Evolutionary conservation across 331 rosid species (phyloP), one percentile per base, ranked within the genome.

Genomic region (Arachis monticola): DNA sequence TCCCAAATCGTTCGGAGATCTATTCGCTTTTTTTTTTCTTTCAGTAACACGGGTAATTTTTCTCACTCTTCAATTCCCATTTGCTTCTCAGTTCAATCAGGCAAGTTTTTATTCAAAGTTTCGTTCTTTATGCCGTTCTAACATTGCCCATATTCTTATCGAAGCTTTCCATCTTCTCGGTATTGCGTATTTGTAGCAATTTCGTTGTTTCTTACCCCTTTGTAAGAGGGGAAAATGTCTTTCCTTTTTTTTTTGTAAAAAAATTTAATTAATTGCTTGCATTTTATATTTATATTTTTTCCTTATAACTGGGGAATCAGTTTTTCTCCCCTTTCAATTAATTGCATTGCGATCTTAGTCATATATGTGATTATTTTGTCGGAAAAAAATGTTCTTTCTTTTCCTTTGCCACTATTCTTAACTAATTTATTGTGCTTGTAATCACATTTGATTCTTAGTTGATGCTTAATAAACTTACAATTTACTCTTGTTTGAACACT

Each of bases 401-500:
- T 78, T 22, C 57, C 42, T 50, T 3, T 57, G 53, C 42, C 17
- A 64, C 60, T 64, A 7, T 41, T 4, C 45, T 41, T 41, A 5
- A n/a, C 30, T 1, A 51, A 59, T 51, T 56, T 30, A 51, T n/a
- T 22, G 76, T 67, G 40, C 60, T 74, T 69, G 62, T 27, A 41
- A 42, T 69, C 50, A 8, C 69, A 74, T 79, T 69, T 83, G 67
- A 17, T 12, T 14, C 50, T 71, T 60, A 70, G 55, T 66, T 72
- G 32, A 70, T 61, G 60, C 60, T 66, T 66, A 60, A 60, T 66
- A 53, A 50, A 50, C 63, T 2, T 64, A 4, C 41, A 31, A 12
- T 56, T 40, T 5, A 41, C 59, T 65, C 41, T 6, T 32, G 10
- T 59, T 0, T 51, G 52, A 65, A 61, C 78, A 64, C 52, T 32